Evolutionary conservation across 345 rosid species (phyloP).

Genomic region (Salix suchowensis): DNA sequence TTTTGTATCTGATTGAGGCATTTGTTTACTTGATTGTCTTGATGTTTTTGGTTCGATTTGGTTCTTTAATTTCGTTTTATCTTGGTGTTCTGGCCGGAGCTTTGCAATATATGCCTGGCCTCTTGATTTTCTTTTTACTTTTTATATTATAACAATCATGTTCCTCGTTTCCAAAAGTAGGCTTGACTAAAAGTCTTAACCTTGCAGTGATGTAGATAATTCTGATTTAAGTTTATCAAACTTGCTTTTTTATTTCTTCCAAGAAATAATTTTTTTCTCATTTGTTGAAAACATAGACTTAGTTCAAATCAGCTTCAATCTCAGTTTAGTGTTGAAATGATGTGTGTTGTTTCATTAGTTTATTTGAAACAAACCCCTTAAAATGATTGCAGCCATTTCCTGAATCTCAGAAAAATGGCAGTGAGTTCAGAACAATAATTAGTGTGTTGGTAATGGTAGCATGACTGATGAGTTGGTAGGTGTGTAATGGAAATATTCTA

Average conservation of each 20-base stretch:
- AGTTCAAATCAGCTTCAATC: not conserved
- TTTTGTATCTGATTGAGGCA: not conserved
- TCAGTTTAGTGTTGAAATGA: not conserved
- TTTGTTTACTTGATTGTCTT: not conserved
- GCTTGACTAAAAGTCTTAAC: not conserved
- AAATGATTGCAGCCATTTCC: not conserved
- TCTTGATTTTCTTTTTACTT: not conserved
- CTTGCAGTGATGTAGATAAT: not conserved
- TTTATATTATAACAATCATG: not conserved
- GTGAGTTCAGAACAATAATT: not conserved
- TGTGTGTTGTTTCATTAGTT: not conserved
- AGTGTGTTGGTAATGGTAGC: not conserved
- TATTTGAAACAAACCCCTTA: not conserved
- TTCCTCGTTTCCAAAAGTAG: not conserved
- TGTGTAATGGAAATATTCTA: not conserved
- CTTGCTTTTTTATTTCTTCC: not conserved
- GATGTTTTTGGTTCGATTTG: not conserved
- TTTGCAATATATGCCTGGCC: not conserved
- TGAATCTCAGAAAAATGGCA: not conserved
- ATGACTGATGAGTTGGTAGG: not conserved
- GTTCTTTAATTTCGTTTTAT: not conserved
- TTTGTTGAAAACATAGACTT: not conserved
- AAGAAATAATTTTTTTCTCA: not conserved
- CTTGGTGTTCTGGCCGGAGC: not conserved
- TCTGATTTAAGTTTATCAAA: not conserved